These are phyloP conservation scores for Kodamaea sp. DNA, from an alignment of 1,139 yeast genomes.

Conservation along the genomic window DNA sequence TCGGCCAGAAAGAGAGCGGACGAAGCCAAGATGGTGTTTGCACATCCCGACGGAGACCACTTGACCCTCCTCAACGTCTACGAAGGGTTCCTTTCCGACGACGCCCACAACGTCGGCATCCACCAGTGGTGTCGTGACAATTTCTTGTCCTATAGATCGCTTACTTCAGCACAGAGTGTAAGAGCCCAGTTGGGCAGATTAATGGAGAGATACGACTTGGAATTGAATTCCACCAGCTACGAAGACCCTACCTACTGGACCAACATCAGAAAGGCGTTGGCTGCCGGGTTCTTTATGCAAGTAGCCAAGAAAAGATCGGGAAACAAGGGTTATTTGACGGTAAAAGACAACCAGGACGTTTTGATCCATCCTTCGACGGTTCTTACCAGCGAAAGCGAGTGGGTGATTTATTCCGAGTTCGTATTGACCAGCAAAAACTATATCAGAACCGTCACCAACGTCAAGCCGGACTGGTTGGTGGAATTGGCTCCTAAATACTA, in stretches of 20 bases:
- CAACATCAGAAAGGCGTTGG: conserved; percentile 80
- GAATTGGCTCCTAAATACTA: conserved; percentile 87
- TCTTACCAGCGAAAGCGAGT: conserved; percentile 79
- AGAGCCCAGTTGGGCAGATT: conserved; percentile 79
- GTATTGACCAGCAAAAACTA: conserved; percentile 92
- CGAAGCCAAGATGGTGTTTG: conserved; percentile 83
- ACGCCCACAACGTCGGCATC: conserved; percentile 59
- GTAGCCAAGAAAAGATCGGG: conserved; percentile 85
- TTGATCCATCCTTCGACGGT: conserved; percentile 92
- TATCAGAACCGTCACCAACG: conserved; percentile 89
- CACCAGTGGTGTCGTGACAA: conserved; percentile 92
- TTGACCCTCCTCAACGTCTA: conserved; percentile 85
- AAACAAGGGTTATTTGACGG: conserved; percentile 75
- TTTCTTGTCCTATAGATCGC: conserved; percentile 79
- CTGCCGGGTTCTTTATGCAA: conserved; percentile 98
- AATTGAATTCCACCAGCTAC: conserved; percentile 67
- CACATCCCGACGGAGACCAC: conserved; percentile 96
- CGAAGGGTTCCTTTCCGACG: conserved; percentile 77
- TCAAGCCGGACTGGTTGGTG: conserved; percentile 86
- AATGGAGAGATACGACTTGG: conserved; percentile 80
- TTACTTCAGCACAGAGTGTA: conserved; percentile 81
- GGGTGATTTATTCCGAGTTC: conserved; percentile 94
- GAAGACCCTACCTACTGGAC: conserved; percentile 65
- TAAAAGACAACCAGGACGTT: conserved; percentile 95
- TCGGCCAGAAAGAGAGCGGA: conserved; percentile 89